Percentiles rank a stretch among this genome's conserved stretches.
phyloP scores from a whole-genome alignment of 257 asterid genomes.

The Solanum ahanhuiri region DNA sequence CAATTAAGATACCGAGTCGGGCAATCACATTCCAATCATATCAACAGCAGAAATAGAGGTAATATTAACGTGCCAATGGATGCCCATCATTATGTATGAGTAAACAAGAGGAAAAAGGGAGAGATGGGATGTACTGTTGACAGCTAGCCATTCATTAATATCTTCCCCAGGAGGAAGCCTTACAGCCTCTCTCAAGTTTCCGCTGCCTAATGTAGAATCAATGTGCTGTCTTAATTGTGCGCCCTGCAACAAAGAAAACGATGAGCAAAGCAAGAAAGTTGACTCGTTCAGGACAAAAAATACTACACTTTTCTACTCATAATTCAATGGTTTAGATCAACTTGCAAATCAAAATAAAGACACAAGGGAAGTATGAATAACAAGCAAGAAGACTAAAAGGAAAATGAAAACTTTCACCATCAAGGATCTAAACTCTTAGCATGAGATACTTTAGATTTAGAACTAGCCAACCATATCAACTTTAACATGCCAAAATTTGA shows the following conservation, averaged over 20 bases:
- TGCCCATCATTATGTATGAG: not conserved
- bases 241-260: slow-evolving; percentile 42
- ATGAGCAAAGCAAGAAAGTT: not conserved
- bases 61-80: not conserved
- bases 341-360: not conserved
- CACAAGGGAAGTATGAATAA: not conserved
- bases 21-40: not conserved
- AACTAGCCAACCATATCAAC: not conserved
- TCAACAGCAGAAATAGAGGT: not conserved
- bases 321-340: not conserved
- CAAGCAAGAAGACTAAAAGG: not conserved
- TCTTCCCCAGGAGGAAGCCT: slow-evolving; percentile 95
- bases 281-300: not conserved
- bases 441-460: not conserved
- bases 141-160: slow-evolving; percentile 90
- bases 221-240: slow-evolving; percentile 85
- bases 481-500: not conserved
- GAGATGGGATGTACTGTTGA: slow-evolving; percentile 48
- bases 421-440: not conserved
- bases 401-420: not conserved
- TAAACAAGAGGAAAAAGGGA: not conserved
- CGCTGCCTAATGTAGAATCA: slow-evolving; percentile 90
- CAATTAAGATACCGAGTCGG: not conserved
- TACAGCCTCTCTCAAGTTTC: slow-evolving; percentile 92
- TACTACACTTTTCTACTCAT: not conserved